Base-by-base conservation (phyloP, 345 rosid species). In the Turritis glabra region DNA sequence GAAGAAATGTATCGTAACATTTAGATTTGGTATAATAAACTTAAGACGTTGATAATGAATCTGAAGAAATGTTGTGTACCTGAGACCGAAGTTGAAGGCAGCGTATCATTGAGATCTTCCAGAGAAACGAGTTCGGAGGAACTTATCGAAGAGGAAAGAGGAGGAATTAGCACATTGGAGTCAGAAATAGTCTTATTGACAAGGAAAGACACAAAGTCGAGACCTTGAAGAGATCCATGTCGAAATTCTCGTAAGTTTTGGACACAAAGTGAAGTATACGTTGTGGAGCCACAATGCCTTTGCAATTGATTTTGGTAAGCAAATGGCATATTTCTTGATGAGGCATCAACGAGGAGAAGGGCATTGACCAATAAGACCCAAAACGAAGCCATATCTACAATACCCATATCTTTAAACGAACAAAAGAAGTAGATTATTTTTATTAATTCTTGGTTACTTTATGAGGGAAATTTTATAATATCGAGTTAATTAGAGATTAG, bases 191-290 rank as follows among this genome's bases (percentile, higher is more conserved):
- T 87, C 75, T 80, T 89, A 80, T 86, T 84, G 35, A 93, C 75
- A 11, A 90, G 90, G 38, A 78, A 82, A 35, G 88, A 80, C 27
- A 85, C 53, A 22, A 86, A 3, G 70, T 83, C 82, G 2, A 48
- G 71, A 21, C 68, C 75, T 14, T 27, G 64, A 65, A 27, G 12
- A 12, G 64, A 23, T 15, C 43, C 37, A 43, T 74, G 68, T 29
- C 54, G 73, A 52, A 79, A 80, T 33, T 68, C 74, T 75, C 67
- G 33, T 58, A 88, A 58, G 10, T 81, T 80, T 66, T 83, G 77
- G 67, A 76, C 81, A 77, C 98, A 92, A 22, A 90, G 93, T 30
- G 41, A 32, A n/a, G 91, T 89, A 73, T 84, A 86, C 66, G 77
- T 79, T 3, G 97, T 78, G 29, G 81, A 72, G 21, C 68, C 78